phyloP scores from a whole-genome alignment of 768 basidiomycete genomes.

The Rhodotorula babjevae region DNA sequence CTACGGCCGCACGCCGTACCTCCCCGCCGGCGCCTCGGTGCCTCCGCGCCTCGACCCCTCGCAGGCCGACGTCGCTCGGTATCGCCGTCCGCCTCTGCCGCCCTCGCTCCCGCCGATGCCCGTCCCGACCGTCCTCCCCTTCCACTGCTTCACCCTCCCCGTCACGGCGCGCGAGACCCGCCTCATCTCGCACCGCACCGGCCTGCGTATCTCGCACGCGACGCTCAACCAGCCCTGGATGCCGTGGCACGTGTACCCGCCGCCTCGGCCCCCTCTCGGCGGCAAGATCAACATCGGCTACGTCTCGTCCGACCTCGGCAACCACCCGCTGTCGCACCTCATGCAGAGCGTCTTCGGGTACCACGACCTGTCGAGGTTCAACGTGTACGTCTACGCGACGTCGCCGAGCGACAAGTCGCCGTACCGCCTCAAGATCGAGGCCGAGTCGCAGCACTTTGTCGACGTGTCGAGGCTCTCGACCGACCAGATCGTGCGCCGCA shows the following conservation, averaged over 20 bases:
- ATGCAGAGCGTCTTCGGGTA: conserved; percentile 56
- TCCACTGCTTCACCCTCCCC: conserved; percentile 56
- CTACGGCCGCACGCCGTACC: conserved; percentile 44
- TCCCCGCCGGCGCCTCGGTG: too few relatives aligned
- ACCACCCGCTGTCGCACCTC: conserved; percentile 56
- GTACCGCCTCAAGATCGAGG: conserved; percentile 52
- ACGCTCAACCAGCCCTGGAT: conserved; percentile 51
- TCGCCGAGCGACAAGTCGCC: conserved; percentile 53
- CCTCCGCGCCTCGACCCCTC: conserved; percentile 10
- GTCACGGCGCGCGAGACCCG: conserved; percentile 51
- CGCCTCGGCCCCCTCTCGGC: conserved; percentile 49
- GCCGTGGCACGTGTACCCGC: conserved; percentile 49
- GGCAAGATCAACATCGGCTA: conserved; percentile 54
- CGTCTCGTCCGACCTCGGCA: conserved; percentile 55
- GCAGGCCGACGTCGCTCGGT: neutral
- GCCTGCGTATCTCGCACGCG: conserved; percentile 52
- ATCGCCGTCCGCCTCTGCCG: conserved; percentile 29
- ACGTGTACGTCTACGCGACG: conserved; percentile 54
- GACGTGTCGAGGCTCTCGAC: conserved; percentile 52
- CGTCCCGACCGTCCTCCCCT: conserved; percentile 50
- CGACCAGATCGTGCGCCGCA: conserved; percentile 49
- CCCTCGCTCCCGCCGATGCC: conserved; percentile 29
- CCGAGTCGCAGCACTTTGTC: conserved; percentile 49
- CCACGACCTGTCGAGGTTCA: conserved; percentile 51
- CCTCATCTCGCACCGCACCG: conserved; percentile 54